Evolutionary conservation across 129 eudicot genomes (phyloP), one percentile per base, ranked within the genome.

Genomic region (Pittosporum tobira): DNA sequence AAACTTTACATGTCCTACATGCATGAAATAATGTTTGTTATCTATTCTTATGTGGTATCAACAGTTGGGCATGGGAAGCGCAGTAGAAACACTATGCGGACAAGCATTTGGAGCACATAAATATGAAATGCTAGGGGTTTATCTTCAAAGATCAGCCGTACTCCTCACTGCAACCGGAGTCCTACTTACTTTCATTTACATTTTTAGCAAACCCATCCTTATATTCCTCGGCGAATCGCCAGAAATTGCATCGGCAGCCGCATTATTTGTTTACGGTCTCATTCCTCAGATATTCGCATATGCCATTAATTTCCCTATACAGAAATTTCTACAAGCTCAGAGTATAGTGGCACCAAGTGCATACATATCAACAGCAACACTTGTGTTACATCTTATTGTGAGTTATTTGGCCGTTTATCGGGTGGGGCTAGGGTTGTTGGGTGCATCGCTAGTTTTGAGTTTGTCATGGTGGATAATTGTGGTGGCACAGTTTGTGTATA

Each of bases 291-390:
- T 73, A 21, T 78, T 78, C 8, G 76, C 84, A 0, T 78, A 78
- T 5, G 84, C 79, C 0, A 65, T 70, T 48, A 73, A 78, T 64
- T 78, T 78, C 61, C 79, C 79, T 0, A 73, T 78, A 9, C 79
- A 78, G 55, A 78, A 78, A 8, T 78, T 78, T 70, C 67, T 78
- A 10, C 84, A 78, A 45, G 75, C 84, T 1, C 79, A 78, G 25
- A 78, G 84, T 44, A 73, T 78, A n/a, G 79, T 78, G 3, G 61
- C 69, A 70, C 84, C 84, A 0, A 78, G 84, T 15, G 84, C 79
- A 20, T 69, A 73, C 57, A 78, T 73, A n/a, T 65, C 76, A 2
- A 73, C 67, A 10, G 60, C 34, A 12, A 51, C 70, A 48, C 76
- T 78, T 0, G 63, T 61, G 50, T 19, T 65, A 5, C 79, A 78